Percentiles rank a stretch among this genome's conserved stretches.
Conservation (phyloP, 2,329 filamentous ascomycete species). For the Anthostomella pinea region DNA sequence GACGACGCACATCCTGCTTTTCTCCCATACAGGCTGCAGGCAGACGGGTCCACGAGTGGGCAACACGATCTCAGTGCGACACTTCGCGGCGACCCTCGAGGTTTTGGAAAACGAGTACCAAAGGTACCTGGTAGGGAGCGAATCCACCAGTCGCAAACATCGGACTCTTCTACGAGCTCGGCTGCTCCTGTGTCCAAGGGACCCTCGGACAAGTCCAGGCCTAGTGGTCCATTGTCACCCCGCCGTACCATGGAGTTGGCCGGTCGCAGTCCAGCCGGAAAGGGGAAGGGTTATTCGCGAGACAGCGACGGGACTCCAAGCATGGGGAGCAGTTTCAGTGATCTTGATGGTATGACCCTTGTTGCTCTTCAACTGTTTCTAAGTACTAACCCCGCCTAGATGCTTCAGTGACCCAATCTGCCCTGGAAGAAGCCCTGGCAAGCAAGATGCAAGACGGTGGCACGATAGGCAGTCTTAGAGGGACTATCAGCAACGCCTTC, state of each 20-base stretch:
- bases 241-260: constrained; percentile 58
- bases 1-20: constrained; percentile 58
- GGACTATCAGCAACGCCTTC: constrained; percentile 64
- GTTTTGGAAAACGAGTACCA: constrained; percentile 30
- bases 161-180: constrained; percentile 61
- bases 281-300: constrained; percentile 49
- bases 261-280: constrained; percentile 50
- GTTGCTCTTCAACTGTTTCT: constrained; percentile 6
- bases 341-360: constrained; percentile 64
- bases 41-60: constrained; percentile 21
- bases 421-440: constrained; percentile 73
- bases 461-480: constrained; percentile 60
- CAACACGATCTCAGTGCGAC: constrained; percentile 51
- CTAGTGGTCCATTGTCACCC: constrained; percentile 52
- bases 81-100: constrained; percentile 44
- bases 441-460: constrained; percentile 65
- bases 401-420: constrained; percentile 76
- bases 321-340: constrained; percentile 84
- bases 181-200: constrained; percentile 37
- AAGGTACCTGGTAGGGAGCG: constrained; percentile 32
- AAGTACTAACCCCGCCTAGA: constrained; percentile 46
- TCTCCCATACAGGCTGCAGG: constrained; percentile 41
- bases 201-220: constrained; percentile 32
- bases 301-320: constrained; percentile 74
- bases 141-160: constrained; percentile 51